A percentile compares a stretch with the other conserved stretches of the same genome.
Conservation (phyloP, 2,329 filamentous ascomycete genomes). For the Talaromyces piceae region DNA sequence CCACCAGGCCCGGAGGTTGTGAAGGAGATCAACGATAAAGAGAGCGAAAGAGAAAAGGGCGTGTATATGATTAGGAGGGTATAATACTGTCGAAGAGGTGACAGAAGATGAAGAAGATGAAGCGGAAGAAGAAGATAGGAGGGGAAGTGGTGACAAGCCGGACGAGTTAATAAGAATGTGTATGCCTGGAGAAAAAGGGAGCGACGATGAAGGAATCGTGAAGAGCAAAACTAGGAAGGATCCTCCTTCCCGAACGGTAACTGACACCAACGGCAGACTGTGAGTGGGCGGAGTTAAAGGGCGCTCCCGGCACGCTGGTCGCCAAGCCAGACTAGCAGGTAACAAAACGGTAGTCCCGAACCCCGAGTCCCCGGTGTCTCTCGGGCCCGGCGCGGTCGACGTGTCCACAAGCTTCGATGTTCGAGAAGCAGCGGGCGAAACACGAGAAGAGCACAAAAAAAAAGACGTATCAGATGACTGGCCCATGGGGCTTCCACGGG, state of each 20-base stretch:
- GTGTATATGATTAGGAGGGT: not conserved
- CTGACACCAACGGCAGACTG: no score
- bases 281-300: not conserved
- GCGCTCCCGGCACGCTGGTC: conserved; percentile 1
- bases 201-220: not conserved
- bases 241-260: no score
- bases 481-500: not conserved
- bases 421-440: not conserved
- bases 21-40: conserved; percentile 9
- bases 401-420: not conserved
- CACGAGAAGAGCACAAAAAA: no score
- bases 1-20: not conserved
- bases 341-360: not conserved
- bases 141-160: not conserved
- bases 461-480: not conserved
- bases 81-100: no score
- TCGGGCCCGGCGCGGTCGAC: not conserved
- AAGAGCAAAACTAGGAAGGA: no score
- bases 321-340: not conserved
- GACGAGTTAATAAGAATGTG: no score
- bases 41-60: no score
- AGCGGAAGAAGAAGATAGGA: not conserved
- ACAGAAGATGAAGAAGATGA: not conserved
- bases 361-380: not conserved
- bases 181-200: not conserved